phyloP scores from a whole-genome alignment of 2,329 filamentous ascomycete genomes.

The Xylaria sp. region DNA sequence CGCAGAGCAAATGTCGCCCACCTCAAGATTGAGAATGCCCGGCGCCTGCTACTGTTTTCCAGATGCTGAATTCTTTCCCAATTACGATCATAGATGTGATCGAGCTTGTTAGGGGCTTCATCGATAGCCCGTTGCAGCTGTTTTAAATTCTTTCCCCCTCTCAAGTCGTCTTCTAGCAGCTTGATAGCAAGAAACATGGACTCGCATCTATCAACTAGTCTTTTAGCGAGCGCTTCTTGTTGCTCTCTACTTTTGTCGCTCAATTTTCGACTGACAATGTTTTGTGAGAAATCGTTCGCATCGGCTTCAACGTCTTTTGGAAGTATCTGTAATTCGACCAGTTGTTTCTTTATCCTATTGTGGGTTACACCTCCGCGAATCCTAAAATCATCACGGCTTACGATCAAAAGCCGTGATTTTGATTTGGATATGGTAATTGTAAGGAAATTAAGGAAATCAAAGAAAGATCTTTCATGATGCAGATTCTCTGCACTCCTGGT shows the following conservation, averaged over 20 bases:
- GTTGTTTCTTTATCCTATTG: neutral
- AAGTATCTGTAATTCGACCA: slow-evolving; percentile 38
- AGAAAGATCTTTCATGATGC: neutral
- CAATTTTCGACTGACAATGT: slow-evolving; percentile 47
- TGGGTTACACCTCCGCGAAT: slow-evolving; percentile 39
- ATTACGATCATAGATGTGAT: slow-evolving; percentile 46
- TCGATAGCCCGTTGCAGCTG: slow-evolving; percentile 46
- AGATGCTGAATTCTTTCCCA: slow-evolving; percentile 43
- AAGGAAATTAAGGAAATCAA: slow-evolving; percentile 37
- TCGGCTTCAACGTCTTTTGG: slow-evolving; percentile 42
- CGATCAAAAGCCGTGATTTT: slow-evolving; percentile 38
- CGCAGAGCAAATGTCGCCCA: slow-evolving; percentile 45
- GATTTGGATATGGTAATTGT: slow-evolving; percentile 15
- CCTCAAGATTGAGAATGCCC: slow-evolving; percentile 46
- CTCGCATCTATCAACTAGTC: slow-evolving; percentile 44
- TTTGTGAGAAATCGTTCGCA: slow-evolving; percentile 38
- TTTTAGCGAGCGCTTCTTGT: slow-evolving; percentile 36
- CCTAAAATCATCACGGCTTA: slow-evolving; percentile 43
- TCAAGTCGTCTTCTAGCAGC: slow-evolving; percentile 44
- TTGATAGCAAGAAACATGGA: slow-evolving; percentile 52
- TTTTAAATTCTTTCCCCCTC: slow-evolving; percentile 43
- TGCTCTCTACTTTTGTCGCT: slow-evolving; percentile 40
- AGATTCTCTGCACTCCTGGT: neutral
- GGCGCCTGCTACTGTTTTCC: slow-evolving; percentile 26
- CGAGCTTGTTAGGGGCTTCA: slow-evolving; percentile 44